Base-by-base conservation (phyloP, 805 yeast genomes). In the Ogataea naganishii region DNA sequence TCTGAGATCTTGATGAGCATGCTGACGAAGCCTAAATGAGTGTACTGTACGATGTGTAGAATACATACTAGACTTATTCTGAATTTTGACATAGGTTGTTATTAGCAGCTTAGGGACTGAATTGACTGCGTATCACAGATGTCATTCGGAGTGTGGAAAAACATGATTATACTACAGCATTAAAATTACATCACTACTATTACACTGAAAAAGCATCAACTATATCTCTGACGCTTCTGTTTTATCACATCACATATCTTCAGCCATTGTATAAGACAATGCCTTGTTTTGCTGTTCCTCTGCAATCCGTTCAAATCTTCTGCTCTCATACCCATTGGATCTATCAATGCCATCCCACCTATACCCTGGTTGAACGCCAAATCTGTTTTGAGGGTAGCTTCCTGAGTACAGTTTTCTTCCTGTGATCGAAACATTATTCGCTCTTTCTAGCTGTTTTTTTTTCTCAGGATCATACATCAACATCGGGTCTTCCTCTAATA, bases 301-400 rank as follows among this genome's bases (percentile, higher is more conserved):
- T 10, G 51, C 49, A 33, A 55, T 63, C 41, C 47, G 62, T 26
- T 51, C 62, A 39, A 81, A 64, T 64, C 81, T 68, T 32, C 66
- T 60, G 28, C 57, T 60, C 48, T 88, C 97, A 53, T 81, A 88
- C 4, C 95, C 96, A 47, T 80, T 88, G 0, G 94, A 75, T 35
- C 97, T 59, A 53, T 84, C 88, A 2, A 88, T 76, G 0, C 96
- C 96, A 52, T 83, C 95, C 97, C 97, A 88, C 34, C 83, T 62
- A 40, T 63, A 61, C 0, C 96, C 96, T 1, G 96, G 94, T 4
- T 58, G 55, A 10, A 88, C 75, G 3, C 68, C 68, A 52, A 83
- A 88, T 34, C 97, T 58, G 47, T 88, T 88, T 14, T 70, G 71
- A 0, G 83, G 74, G 32, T 54, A 71, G 0, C 63, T 39, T 0